phyloP scores from a whole-genome alignment of 495 filamentous ascomycete genomes.

The Cercophora newfieldiana region DNA sequence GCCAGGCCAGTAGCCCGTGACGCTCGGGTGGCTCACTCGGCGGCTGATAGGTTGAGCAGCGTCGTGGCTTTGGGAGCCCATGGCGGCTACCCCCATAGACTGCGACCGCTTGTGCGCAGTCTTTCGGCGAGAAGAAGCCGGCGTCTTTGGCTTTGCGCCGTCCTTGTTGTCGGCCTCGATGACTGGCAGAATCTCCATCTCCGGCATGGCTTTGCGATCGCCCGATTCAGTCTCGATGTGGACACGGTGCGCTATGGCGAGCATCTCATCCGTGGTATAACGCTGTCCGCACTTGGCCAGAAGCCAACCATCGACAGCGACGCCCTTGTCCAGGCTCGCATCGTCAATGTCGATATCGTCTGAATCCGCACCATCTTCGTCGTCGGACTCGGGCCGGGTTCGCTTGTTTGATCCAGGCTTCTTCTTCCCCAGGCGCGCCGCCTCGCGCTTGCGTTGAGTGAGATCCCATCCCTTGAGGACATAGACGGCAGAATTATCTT shows the following conservation, averaged over 20 bases:
- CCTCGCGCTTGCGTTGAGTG: constrained; percentile 29
- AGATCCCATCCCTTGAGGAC: background rate
- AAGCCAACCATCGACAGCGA: background rate
- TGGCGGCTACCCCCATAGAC: background rate
- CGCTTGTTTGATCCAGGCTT: background rate
- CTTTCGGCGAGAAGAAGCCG: background rate
- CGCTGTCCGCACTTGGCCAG: background rate
- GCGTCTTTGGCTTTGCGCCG: background rate
- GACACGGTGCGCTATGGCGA: background rate
- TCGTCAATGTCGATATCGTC: background rate
- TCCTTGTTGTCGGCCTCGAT: background rate
- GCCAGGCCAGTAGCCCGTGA: background rate
- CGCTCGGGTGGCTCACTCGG: background rate
- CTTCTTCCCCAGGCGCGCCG: constrained; percentile 28
- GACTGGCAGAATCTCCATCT: background rate
- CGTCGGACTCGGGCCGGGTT: background rate
- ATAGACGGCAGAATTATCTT: constrained; percentile 11
- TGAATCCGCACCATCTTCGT: background rate
- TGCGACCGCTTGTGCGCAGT: background rate
- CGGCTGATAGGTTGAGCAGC: background rate
- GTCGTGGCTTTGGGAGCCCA: background rate
- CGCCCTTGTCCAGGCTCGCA: background rate
- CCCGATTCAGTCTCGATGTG: background rate
- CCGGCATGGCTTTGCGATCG: background rate
- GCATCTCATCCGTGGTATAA: background rate